Percentiles rank a stretch among this genome's conserved stretches.
These are phyloP conservation scores for Yarrowia sp. DNA, from an alignment of 805 yeast genomes.

Conservation along the genomic window DNA sequence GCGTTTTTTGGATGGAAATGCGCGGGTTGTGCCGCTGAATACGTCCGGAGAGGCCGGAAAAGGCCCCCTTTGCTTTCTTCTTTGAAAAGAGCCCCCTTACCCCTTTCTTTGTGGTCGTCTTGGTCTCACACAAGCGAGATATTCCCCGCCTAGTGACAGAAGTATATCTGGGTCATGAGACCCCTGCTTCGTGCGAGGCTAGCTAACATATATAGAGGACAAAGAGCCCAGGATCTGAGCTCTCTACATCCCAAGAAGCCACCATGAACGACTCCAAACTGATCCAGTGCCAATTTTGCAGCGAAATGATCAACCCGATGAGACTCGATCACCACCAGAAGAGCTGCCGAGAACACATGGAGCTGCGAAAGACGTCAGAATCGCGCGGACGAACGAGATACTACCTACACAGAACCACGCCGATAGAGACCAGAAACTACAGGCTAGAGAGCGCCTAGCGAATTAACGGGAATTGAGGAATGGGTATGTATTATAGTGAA, in stretches of 20 bases:
- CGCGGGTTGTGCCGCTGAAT: too few species aligned
- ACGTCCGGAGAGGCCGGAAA: too few species aligned
- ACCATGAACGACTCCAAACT: slow-evolving; percentile 8
- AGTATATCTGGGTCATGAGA: background rate
- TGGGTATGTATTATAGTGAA: too few species aligned
- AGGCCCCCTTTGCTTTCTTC: too few species aligned
- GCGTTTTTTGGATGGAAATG: too few species aligned
- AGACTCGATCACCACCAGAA: slow-evolving; percentile 7
- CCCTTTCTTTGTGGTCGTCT: background rate
- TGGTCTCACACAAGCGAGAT: background rate
- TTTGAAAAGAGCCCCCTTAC: background rate
- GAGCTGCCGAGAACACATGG: background rate
- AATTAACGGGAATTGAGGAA: background rate
- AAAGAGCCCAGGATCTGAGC: background rate
- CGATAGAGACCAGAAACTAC: background rate
- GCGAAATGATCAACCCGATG: background rate
- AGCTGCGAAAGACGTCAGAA: background rate
- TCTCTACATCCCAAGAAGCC: background rate
- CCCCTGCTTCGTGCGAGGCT: background rate
- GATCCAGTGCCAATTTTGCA: background rate
- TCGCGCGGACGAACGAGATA: background rate
- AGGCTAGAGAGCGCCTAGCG: background rate
- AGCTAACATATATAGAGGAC: background rate
- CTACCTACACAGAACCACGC: background rate
- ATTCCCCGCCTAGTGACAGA: background rate